These are phyloP conservation scores for Lanzia echinophila DNA, from an alignment of 2,329 filamentous ascomycete genomes.

Conservation along the genomic window DNA sequence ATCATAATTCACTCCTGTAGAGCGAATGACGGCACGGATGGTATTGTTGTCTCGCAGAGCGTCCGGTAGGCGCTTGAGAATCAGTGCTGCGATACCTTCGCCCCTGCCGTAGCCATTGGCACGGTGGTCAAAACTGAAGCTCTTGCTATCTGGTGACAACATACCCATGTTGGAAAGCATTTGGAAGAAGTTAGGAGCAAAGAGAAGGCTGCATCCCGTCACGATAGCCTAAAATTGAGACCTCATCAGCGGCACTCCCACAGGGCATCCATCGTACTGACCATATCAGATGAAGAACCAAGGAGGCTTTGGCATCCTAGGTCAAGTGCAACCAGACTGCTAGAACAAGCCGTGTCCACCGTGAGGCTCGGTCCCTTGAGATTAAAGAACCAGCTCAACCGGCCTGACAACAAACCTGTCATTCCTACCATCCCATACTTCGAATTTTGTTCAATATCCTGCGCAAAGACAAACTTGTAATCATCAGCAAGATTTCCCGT, in stretches of 20 bases:
- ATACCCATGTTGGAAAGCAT: conserved; percentile 32
- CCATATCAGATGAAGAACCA: conserved; percentile 15
- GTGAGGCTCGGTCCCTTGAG: conserved; percentile 32
- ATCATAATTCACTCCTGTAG: conserved; percentile 42
- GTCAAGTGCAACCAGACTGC: conserved; percentile 47
- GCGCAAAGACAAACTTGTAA: neutral
- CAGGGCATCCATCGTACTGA: neutral
- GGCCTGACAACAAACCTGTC: conserved; percentile 16
- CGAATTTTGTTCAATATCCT: neutral
- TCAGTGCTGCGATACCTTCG: conserved; percentile 51
- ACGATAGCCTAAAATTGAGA: neutral
- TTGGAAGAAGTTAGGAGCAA: neutral
- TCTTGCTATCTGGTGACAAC: conserved; percentile 20
- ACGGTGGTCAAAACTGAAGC: conserved; percentile 49
- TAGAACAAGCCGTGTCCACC: conserved; percentile 51
- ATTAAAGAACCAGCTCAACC: conserved; percentile 30
- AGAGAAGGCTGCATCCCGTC: conserved; percentile 39
- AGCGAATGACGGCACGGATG: conserved; percentile 38
- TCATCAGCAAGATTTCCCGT: neutral
- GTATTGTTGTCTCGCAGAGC: conserved; percentile 52
- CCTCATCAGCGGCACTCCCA: neutral
- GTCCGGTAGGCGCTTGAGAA: conserved; percentile 52
- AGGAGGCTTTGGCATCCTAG: conserved; percentile 43
- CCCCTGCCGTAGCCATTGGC: conserved; percentile 60
- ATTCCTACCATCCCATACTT: neutral